Evolutionary conservation across 129 eudicot genomes (phyloP).

Genomic region (Arctium lappa): DNA sequence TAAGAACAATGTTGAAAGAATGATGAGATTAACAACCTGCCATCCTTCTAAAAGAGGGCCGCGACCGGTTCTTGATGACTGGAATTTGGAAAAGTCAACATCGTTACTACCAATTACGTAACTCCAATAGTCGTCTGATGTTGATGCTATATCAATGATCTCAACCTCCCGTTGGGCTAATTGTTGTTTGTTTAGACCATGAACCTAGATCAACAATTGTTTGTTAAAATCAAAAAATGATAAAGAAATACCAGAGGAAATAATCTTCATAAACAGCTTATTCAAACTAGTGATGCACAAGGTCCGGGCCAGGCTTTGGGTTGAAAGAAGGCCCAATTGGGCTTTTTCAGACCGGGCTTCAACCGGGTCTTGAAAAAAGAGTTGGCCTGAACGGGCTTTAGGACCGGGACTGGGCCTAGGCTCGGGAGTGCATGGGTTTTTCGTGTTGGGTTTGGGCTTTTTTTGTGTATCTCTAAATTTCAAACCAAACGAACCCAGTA

Average conservation of each 20-base stretch:
- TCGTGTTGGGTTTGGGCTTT: no score
- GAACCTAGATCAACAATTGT: constrained; percentile 44
- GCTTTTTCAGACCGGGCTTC: no score
- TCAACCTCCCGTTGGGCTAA: constrained; percentile 56
- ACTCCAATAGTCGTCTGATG: constrained; percentile 66
- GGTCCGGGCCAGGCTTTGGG: background rate
- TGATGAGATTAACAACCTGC: constrained; percentile 45
- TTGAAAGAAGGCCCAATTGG: no score
- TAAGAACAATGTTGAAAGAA: background rate
- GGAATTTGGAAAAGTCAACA: constrained; percentile 57
- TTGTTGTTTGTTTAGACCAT: constrained; percentile 55
- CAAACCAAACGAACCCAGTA: no score
- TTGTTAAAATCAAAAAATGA: background rate
- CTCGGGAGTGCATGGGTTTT: background rate
- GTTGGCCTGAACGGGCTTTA: no score
- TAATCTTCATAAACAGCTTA: no score
- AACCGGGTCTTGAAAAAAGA: no score
- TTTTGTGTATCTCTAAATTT: no score
- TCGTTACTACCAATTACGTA: constrained; percentile 50
- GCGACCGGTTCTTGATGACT: constrained; percentile 54
- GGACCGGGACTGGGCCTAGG: no score
- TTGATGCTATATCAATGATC: constrained; percentile 58
- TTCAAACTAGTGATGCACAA: background rate
- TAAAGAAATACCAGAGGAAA: background rate
- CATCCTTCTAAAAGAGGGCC: constrained; percentile 78